A percentile compares a stretch with the other conserved stretches of the same genome.
Evolutionary conservation across 108 stramenopile species (phyloP).

Genomic region (Conticribra weissflogii): DNA sequence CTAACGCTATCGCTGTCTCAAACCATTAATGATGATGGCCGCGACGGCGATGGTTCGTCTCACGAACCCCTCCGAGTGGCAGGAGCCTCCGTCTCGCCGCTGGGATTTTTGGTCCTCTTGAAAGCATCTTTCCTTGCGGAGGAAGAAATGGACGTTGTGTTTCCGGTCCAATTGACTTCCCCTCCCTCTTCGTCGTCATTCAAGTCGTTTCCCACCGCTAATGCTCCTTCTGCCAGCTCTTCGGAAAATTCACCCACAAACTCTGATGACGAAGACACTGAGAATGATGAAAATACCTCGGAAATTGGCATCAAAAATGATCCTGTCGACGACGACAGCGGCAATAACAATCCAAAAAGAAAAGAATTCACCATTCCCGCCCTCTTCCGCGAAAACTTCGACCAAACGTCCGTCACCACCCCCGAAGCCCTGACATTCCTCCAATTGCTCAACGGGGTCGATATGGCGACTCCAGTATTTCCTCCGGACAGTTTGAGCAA

Average conservation of each 20-base stretch:
- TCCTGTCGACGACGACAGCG: constrained; percentile 3
- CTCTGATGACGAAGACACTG: background rate
- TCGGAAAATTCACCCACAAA: background rate
- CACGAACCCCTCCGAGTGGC: too few species aligned
- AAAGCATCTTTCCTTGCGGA: background rate
- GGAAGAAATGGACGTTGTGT: background rate
- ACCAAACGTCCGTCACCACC: constrained; percentile 54
- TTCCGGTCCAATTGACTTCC: background rate
- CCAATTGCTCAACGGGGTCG: constrained; percentile 69
- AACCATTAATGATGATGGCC: too few species aligned
- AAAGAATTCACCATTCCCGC: constrained; percentile 15
- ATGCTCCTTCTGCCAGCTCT: too few species aligned
- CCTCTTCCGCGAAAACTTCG: constrained; percentile 32
- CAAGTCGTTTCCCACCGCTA: background rate
- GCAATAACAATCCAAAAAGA: background rate
- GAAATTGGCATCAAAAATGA: background rate
- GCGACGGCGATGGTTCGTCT: too few species aligned
- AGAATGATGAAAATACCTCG: background rate
- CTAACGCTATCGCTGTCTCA: too few species aligned
- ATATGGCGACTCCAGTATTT: constrained; percentile 79
- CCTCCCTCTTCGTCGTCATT: background rate
- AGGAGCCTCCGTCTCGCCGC: constrained; percentile 26
- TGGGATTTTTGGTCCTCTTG: constrained; percentile 22
- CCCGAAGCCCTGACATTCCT: constrained; percentile 74
- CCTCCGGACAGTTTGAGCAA: constrained; percentile 56